These are phyloP conservation scores for Pythium aristosporum DNA, from an alignment of 352 stramenopile genomes.

Conservation along the genomic window DNA sequence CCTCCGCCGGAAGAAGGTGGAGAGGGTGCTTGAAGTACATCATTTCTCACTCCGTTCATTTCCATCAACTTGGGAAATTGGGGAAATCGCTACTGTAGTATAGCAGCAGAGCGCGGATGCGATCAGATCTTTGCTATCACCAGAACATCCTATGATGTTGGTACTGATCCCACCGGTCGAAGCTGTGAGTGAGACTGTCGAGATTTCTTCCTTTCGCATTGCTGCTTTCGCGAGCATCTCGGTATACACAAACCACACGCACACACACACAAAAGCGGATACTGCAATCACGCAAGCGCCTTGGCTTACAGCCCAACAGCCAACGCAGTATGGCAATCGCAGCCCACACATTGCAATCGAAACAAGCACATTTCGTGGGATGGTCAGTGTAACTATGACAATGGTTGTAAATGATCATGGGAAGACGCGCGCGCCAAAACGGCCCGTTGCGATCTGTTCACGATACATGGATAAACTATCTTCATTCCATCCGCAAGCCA, in stretches of 20 bases:
- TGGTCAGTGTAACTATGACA: slow-evolving; percentile 67
- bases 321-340: background rate
- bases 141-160: background rate
- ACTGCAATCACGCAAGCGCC: no score
- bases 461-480: slow-evolving; percentile 30
- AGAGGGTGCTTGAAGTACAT: background rate
- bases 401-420: slow-evolving; percentile 40
- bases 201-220: background rate
- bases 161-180: background rate
- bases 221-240: background rate
- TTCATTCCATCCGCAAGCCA: slow-evolving; percentile 30
- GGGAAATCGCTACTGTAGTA: background rate
- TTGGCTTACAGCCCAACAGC: no score
- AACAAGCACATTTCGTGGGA: slow-evolving; percentile 14
- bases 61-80: no score
- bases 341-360: background rate
- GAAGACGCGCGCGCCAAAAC: slow-evolving; percentile 32
- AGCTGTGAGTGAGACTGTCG: background rate
- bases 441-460: slow-evolving; percentile 27
- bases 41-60: background rate
- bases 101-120: background rate
- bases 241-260: background rate
- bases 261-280: background rate
- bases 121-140: background rate
- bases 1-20: background rate